Percentiles rank a stretch among this genome's conserved stretches.
Evolutionary conservation across 306 rosid genomes (phyloP).

Genomic region (Delonix regia): DNA sequence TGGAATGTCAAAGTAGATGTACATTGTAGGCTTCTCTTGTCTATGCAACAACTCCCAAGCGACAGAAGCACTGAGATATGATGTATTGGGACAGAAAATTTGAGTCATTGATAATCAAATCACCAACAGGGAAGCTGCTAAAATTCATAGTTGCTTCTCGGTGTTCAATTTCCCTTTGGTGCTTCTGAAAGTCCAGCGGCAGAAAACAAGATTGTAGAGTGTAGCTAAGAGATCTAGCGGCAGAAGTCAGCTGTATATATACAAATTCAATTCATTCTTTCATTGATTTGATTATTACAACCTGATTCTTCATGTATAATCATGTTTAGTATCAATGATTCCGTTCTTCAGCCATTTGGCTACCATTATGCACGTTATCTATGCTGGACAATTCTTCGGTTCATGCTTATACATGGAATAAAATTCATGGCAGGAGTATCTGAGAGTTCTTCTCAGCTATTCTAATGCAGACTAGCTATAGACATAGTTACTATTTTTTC

Average conservation of each 20-base stretch:
- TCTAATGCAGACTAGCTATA: not conserved
- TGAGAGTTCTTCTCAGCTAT: not conserved
- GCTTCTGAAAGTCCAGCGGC: conserved; percentile 3
- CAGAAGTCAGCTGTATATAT: conserved; percentile 40
- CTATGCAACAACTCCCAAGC: conserved; percentile 35
- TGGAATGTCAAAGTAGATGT: conserved; percentile 33
- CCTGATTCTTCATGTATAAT: conserved; percentile 20
- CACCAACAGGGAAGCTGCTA: conserved; percentile 6
- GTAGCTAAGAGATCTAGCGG: conserved; percentile 45
- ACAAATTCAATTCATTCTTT: conserved; percentile 55
- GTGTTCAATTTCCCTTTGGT: conserved; percentile 17
- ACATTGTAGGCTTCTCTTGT: conserved; percentile 33
- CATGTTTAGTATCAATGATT: conserved; percentile 10
- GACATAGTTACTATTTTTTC: no score
- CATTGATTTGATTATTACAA: conserved; percentile 53
- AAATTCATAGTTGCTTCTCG: not conserved
- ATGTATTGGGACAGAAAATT: conserved; percentile 27
- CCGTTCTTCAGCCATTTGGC: conserved; percentile 19
- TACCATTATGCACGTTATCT: conserved; percentile 3
- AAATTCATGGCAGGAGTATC: not conserved
- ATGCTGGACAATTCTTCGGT: not conserved
- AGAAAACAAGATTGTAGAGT: conserved; percentile 20
- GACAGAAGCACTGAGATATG: conserved; percentile 24
- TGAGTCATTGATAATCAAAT: conserved; percentile 2
- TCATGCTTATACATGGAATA: not conserved